These are phyloP conservation scores for Parascedosporium putredinis DNA, from an alignment of 2,329 filamentous ascomycete species.

Conservation along the genomic window DNA sequence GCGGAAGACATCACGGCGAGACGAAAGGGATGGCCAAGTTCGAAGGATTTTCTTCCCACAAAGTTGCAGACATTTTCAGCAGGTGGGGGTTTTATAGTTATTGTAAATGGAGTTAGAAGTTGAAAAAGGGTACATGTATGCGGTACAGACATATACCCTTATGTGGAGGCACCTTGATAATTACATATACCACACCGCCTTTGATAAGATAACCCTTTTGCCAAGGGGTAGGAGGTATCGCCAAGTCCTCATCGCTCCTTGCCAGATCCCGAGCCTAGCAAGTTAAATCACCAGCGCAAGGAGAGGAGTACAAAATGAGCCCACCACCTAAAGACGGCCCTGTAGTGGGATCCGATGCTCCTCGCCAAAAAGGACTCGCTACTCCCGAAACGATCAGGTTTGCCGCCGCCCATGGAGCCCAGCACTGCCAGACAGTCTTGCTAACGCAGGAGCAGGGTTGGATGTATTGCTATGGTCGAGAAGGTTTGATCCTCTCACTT, in stretches of 20 bases:
- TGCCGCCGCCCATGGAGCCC: constrained; percentile 20
- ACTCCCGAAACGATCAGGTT: constrained; percentile 76
- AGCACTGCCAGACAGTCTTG: background rate
- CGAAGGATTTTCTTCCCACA: no score
- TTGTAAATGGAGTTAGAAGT: no score
- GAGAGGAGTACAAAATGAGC: no score
- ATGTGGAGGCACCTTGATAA: constrained; percentile 4
- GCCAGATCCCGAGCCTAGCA: background rate
- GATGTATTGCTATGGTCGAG: constrained; percentile 50
- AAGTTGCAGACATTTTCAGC: background rate
- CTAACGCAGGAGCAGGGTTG: constrained; percentile 25
- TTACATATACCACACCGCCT: background rate
- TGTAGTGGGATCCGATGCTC: constrained; percentile 45
- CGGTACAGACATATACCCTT: background rate
- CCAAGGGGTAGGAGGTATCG: no score
- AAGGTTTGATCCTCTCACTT: constrained; percentile 32
- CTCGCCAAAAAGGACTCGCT: constrained; percentile 65
- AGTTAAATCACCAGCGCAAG: no score
- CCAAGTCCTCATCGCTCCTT: background rate
- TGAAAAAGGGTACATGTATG: no score
- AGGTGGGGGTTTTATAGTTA: background rate
- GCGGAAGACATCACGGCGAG: constrained; percentile 5
- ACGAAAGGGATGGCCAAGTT: no score
- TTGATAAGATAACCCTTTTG: constrained; percentile 10
- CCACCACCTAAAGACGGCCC: constrained; percentile 24